These are phyloP conservation scores for Sporothrix brasiliensis DNA, from an alignment of 2,329 filamentous ascomycete species.

Conservation along the genomic window DNA sequence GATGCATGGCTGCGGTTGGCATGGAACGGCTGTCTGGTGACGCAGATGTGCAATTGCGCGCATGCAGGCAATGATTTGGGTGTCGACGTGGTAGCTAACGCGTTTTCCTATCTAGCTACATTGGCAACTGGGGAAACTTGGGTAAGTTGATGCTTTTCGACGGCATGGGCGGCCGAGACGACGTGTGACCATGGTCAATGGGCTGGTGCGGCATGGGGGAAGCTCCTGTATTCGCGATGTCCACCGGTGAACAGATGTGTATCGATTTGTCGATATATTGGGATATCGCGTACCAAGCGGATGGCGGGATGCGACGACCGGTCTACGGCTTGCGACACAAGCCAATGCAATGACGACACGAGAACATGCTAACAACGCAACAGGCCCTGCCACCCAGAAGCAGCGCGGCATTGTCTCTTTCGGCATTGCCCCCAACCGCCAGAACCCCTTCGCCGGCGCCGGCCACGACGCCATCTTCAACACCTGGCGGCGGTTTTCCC, in stretches of 20 bases:
- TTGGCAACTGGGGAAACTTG: constrained; percentile 74
- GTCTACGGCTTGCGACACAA: not conserved
- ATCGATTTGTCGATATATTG: too few species aligned
- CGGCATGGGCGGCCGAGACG: not conserved
- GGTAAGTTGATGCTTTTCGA: constrained; percentile 58
- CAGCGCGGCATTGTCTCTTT: constrained; percentile 71
- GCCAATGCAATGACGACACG: too few species aligned
- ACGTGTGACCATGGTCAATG: not conserved
- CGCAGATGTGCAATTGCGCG: not conserved
- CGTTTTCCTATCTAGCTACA: constrained; percentile 56
- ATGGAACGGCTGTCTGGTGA: not conserved
- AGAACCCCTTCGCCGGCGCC: constrained; percentile 80
- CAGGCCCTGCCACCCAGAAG: constrained; percentile 36
- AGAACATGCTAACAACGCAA: constrained; percentile 9
- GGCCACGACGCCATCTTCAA: constrained; percentile 90
- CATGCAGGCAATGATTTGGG: not conserved
- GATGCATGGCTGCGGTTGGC: not conserved
- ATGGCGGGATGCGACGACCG: constrained; percentile 13
- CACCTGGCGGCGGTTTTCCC: constrained; percentile 80
- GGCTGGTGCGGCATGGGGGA: not conserved
- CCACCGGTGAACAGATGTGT: not conserved
- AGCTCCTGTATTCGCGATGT: not conserved
- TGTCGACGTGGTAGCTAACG: constrained; percentile 21
- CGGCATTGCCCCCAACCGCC: constrained; percentile 81
- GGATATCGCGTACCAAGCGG: not conserved